These are phyloP conservation scores for Mrakiaceae sp. DNA, from an alignment of 1,284 basidiomycete genomes.

Conservation along the genomic window DNA sequence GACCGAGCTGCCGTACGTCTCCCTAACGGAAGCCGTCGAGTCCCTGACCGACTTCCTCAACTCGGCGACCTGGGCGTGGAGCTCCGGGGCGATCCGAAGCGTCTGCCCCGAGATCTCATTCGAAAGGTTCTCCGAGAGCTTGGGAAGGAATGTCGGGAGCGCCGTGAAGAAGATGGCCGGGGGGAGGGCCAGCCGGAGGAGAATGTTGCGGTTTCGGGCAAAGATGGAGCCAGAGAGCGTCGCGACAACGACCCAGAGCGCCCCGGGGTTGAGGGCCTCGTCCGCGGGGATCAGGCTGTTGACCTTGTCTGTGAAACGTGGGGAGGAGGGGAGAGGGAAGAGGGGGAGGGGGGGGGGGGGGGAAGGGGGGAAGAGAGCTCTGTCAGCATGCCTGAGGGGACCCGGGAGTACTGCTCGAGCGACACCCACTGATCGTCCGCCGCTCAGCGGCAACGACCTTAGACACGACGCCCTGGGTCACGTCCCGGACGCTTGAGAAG, in stretches of 20 bases:
- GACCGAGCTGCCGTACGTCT: background rate
- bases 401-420: too few species aligned
- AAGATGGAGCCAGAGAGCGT: slow-evolving; percentile 32
- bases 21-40: background rate
- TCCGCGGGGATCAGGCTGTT: slow-evolving; percentile 19
- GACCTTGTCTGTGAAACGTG: slow-evolving; percentile 20
- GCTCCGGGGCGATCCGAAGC: slow-evolving; percentile 2
- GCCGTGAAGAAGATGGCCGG: slow-evolving; percentile 14
- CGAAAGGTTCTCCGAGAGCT: slow-evolving; percentile 14
- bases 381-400: too few species aligned
- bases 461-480: slow-evolving; percentile 15
- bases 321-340: background rate
- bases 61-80: slow-evolving; percentile 1
- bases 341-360: background rate
- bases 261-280: slow-evolving; percentile 18
- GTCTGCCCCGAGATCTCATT: slow-evolving; percentile 7
- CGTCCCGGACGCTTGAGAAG: slow-evolving; percentile 3
- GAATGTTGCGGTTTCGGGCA: slow-evolving; percentile 26
- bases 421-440: slow-evolving; percentile 22
- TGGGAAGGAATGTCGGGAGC: slow-evolving; percentile 14
- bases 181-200: slow-evolving; percentile 11
- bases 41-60: background rate
- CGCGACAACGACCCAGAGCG: slow-evolving; percentile 30
- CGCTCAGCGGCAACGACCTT: slow-evolving; percentile 27
- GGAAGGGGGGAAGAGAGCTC: background rate